Percentiles rank a stretch among this genome's conserved stretches.
Conservation (phyloP, 495 filamentous ascomycete species). For the Rhizodiscina lignyota region DNA sequence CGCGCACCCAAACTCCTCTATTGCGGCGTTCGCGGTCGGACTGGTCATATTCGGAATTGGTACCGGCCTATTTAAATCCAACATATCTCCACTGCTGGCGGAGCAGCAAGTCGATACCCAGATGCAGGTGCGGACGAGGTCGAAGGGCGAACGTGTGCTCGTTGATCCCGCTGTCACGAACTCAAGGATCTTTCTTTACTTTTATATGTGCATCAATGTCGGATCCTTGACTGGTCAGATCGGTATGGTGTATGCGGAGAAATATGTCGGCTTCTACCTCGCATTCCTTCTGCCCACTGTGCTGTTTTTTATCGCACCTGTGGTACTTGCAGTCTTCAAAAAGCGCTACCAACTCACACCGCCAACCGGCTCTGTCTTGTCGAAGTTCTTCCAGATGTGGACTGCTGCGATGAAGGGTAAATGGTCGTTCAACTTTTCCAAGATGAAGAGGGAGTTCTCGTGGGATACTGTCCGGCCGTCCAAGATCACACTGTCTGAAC, state of each 20-base stretch:
- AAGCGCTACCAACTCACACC: conserved; percentile 39
- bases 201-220: conserved; percentile 57
- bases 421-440: conserved; percentile 34
- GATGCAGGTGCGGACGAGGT: conserved; percentile 7
- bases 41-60: conserved; percentile 48
- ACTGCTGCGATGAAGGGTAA: conserved; percentile 43
- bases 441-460: conserved; percentile 38
- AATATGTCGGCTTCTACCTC: conserved; percentile 67
- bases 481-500: background rate
- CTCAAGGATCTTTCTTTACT: conserved; percentile 42
- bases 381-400: conserved; percentile 38
- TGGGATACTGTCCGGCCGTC: conserved; percentile 50
- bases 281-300: conserved; percentile 28
- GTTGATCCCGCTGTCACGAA: conserved; percentile 50
- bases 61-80: conserved; percentile 50
- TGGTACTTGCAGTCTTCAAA: conserved; percentile 42
- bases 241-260: conserved; percentile 48
- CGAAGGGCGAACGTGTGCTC: conserved; percentile 34
- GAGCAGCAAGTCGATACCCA: conserved; percentile 35
- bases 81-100: conserved; percentile 42
- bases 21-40: conserved; percentile 45
- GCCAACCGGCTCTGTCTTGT: conserved; percentile 47
- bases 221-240: conserved; percentile 38
- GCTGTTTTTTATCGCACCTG: conserved; percentile 39
- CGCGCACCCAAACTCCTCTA: conserved; percentile 30